A percentile compares a stretch with the other conserved stretches of the same genome.
Evolutionary conservation across 2,329 filamentous ascomycete genomes (phyloP).

Genomic region (Monilinia vaccinii-corymbosi): DNA sequence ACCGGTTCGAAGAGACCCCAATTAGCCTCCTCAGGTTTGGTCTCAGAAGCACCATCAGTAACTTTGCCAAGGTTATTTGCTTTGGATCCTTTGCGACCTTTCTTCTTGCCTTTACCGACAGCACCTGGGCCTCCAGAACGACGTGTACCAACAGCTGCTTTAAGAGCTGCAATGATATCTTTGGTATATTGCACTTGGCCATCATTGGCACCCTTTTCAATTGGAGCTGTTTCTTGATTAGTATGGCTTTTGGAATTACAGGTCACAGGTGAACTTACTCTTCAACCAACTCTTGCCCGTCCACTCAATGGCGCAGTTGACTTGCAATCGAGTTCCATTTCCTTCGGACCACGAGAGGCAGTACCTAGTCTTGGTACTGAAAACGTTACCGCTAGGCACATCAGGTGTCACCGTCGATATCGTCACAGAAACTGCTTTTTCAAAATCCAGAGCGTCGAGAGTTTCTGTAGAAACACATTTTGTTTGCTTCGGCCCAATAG

Average conservation of each 20-base stretch:
- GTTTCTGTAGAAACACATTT: slow-evolving; percentile 85
- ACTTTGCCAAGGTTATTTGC: slow-evolving; percentile 36
- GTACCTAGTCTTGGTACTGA: slow-evolving; percentile 87
- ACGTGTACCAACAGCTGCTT: slow-evolving; percentile 60
- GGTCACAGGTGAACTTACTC: slow-evolving; percentile 44
- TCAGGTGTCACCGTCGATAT: slow-evolving; percentile 85
- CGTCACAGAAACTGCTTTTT: slow-evolving; percentile 76
- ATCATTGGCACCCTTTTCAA: slow-evolving; percentile 90
- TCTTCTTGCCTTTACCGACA: slow-evolving; percentile 46
- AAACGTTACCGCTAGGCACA: slow-evolving; percentile 88
- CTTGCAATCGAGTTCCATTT: slow-evolving; percentile 75
- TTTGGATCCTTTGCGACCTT: slow-evolving; percentile 37
- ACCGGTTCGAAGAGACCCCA: slow-evolving; percentile 83
- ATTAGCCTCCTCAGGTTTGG: slow-evolving; percentile 34
- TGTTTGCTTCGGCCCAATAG: slow-evolving; percentile 87
- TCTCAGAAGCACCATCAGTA: slow-evolving; percentile 28
- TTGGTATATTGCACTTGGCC: slow-evolving; percentile 79
- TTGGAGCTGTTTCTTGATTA: slow-evolving; percentile 54
- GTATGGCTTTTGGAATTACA: background rate
- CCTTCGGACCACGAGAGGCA: slow-evolving; percentile 87
- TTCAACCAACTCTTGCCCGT: slow-evolving; percentile 97
- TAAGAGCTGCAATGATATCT: slow-evolving; percentile 67
- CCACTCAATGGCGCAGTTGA: slow-evolving; percentile 92
- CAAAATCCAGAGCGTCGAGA: slow-evolving; percentile 76
- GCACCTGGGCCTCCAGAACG: slow-evolving; percentile 40